These are phyloP conservation scores for Sistotremastrum suecicum DNA, from an alignment of 768 basidiomycete species.

Conservation along the genomic window DNA sequence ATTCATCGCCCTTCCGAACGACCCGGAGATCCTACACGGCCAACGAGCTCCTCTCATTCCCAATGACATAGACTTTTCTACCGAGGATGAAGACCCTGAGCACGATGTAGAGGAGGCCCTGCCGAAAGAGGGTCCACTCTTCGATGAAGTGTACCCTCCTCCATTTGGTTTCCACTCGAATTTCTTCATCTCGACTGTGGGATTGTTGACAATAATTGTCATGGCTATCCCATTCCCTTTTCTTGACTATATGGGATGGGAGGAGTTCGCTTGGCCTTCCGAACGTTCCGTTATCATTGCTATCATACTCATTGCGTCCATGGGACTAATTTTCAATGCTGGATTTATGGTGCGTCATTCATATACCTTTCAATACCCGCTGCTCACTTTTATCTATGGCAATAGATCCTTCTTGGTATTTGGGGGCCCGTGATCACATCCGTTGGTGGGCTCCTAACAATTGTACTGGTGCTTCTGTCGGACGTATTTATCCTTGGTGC, in stretches of 20 bases:
- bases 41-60: slow-evolving; percentile 31
- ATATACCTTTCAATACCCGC: not conserved
- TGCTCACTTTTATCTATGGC: not conserved
- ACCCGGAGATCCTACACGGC: slow-evolving; percentile 33
- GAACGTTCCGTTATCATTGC: slow-evolving; percentile 28
- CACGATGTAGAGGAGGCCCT: slow-evolving; percentile 8
- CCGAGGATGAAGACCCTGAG: slow-evolving; percentile 18
- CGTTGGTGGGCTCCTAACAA: slow-evolving; percentile 88
- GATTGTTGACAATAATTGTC: slow-evolving; percentile 53
- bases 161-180: slow-evolving; percentile 84
- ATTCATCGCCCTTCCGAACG: slow-evolving; percentile 56
- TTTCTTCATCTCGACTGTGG: slow-evolving; percentile 66
- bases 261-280: slow-evolving; percentile 53
- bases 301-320: slow-evolving; percentile 53
- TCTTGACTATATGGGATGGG: slow-evolving; percentile 50
- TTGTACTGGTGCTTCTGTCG: slow-evolving; percentile 72
- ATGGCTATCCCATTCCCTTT: slow-evolving; percentile 74
- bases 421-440: slow-evolving; percentile 85
- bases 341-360: slow-evolving; percentile 61
- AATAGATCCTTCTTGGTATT: slow-evolving; percentile 60
- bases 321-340: slow-evolving; percentile 71
- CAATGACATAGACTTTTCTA: slow-evolving; percentile 2
- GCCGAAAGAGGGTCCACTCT: not conserved
- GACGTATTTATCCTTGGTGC: slow-evolving; percentile 57
- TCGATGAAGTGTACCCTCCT: slow-evolving; percentile 33